These are phyloP conservation scores for Neurospora pannonica DNA, from an alignment of 495 filamentous ascomycete species.

Conservation along the genomic window DNA sequence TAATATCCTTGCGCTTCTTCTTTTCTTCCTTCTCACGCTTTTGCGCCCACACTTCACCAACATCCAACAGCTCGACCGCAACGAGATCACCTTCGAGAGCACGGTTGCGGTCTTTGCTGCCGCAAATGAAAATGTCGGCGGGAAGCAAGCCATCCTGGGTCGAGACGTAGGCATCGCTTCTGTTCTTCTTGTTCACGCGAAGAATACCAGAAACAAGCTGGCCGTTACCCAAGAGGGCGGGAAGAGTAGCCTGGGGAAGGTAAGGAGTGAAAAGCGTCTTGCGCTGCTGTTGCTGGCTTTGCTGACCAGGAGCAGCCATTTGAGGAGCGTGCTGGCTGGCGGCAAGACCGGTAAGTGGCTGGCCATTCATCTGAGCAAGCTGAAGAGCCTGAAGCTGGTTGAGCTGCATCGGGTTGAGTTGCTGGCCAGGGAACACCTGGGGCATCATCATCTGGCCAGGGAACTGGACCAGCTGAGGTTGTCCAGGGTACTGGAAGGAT, in stretches of 20 bases:
- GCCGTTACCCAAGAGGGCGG: constrained; percentile 81
- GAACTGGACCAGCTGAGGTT: constrained; percentile 82
- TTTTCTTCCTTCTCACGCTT: constrained; percentile 99
- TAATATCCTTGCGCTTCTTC: constrained; percentile 99
- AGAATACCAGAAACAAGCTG: constrained; percentile 94
- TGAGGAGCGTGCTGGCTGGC: constrained; percentile 71
- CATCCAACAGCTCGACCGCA: constrained; percentile 90
- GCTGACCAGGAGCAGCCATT: constrained; percentile 55
- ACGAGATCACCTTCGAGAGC: constrained; percentile 93
- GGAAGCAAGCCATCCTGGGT: constrained; percentile 79
- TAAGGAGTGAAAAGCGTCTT: constrained; percentile 99
- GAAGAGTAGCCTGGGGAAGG: constrained; percentile 87
- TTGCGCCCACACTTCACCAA: constrained; percentile 96
- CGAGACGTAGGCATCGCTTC: constrained; percentile 95
- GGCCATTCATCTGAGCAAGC: constrained; percentile 72
- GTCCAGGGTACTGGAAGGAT: constrained; percentile 81
- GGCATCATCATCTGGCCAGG: constrained; percentile 70
- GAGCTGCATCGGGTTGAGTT: constrained; percentile 81
- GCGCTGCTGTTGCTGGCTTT: constrained; percentile 87
- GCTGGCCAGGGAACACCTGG: constrained; percentile 73
- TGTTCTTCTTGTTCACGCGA: constrained; percentile 98
- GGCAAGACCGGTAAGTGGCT: constrained; percentile 57
- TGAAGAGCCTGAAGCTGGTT: constrained; percentile 89
- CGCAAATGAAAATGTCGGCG: constrained; percentile 98
- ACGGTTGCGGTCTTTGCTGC: constrained; percentile 95